Evolutionary conservation across 1,284 basidiomycete species (phyloP).

Genomic region (Waitea zeae): DNA sequence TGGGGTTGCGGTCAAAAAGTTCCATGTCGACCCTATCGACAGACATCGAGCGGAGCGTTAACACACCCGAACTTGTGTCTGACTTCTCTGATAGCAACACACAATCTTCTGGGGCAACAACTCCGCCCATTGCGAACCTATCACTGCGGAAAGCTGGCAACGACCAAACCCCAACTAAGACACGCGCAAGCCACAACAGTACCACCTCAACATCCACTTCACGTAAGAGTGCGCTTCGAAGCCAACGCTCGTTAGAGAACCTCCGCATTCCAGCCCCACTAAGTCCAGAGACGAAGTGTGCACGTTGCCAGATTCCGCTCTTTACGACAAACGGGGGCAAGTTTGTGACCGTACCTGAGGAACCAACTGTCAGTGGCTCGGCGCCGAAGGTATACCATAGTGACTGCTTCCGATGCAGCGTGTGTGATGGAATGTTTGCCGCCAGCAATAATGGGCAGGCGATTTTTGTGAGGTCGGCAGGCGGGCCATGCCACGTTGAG

Average conservation of each 20-base stretch:
- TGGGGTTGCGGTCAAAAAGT: too few species aligned
- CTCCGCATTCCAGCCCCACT: constrained; percentile 8
- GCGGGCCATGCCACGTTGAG: constrained; percentile 54
- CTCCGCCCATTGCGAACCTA: too few species aligned
- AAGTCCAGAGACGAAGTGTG: too few species aligned
- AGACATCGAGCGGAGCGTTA: too few species aligned
- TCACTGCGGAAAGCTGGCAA: too few species aligned
- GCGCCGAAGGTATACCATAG: constrained; percentile 45
- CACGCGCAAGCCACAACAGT: constrained; percentile 8
- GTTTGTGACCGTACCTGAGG: constrained; percentile 52
- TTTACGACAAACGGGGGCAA: constrained; percentile 36
- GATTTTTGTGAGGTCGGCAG: constrained; percentile 42
- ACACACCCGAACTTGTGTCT: too few species aligned
- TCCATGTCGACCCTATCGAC: too few species aligned
- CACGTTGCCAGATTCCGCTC: constrained; percentile 37
- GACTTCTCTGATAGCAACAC: too few species aligned
- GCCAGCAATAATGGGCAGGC: constrained; percentile 43
- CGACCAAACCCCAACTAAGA: too few species aligned
- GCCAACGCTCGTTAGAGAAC: background rate
- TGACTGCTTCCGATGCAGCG: constrained; percentile 52
- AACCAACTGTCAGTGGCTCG: constrained; percentile 19
- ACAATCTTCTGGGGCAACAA: too few species aligned
- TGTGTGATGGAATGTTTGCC: constrained; percentile 46
- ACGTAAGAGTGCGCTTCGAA: constrained; percentile 6
- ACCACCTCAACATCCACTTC: constrained; percentile 11